phyloP scores from a whole-genome alignment of 108 stramenopile species.

The Schizochytrium sp. region DNA sequence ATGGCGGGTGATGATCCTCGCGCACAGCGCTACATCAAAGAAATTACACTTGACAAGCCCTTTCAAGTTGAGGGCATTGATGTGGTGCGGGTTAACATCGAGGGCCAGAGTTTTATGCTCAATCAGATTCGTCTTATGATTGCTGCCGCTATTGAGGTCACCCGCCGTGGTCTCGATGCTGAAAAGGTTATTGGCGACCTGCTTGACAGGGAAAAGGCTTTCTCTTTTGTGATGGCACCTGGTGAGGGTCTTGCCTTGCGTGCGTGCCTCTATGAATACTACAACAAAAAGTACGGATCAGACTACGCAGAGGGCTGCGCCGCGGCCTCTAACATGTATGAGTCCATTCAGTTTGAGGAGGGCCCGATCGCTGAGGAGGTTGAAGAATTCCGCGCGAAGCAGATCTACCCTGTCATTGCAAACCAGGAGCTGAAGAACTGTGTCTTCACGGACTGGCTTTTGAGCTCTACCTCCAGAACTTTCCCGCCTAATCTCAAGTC shows the following conservation, averaged over 20 bases:
- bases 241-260: slow-evolving; percentile 52
- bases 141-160: slow-evolving; percentile 82
- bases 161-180: slow-evolving; percentile 79
- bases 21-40: slow-evolving; percentile 83
- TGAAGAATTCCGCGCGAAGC: neutral
- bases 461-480: neutral
- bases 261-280: slow-evolving; percentile 17
- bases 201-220: neutral
- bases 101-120: slow-evolving; percentile 94
- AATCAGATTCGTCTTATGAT: slow-evolving; percentile 99
- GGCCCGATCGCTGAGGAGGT: neutral
- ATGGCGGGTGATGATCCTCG: slow-evolving; percentile 78
- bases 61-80: slow-evolving; percentile 79
- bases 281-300: slow-evolving; percentile 8
- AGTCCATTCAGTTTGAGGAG: neutral
- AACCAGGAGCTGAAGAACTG: neutral
- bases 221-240: neutral
- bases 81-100: slow-evolving; percentile 86
- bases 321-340: neutral
- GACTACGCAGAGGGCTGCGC: neutral
- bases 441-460: neutral
- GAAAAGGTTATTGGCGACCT: neutral
- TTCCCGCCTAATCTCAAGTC: neutral
- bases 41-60: slow-evolving; percentile 81
- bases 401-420: slow-evolving; percentile 27